Conservation (phyloP, 257 asterid genomes). For the Primulina huaijiensis region DNA sequence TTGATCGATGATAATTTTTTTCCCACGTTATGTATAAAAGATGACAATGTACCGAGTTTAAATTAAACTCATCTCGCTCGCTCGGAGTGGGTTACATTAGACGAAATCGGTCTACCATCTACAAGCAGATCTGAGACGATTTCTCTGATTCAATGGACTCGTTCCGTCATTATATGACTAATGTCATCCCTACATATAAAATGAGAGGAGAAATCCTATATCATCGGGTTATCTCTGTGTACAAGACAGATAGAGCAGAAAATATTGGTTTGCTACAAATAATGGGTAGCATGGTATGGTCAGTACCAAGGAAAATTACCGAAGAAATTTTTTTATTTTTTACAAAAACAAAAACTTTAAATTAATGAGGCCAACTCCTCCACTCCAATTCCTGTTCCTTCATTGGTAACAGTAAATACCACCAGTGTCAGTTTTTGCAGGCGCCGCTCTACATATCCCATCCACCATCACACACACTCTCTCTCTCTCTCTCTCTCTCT, state of each 20-base stretch:
- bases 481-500: slow-evolving; percentile 9
- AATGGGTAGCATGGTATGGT: too few relatives aligned
- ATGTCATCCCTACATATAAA: too few relatives aligned
- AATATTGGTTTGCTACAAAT: slow-evolving; percentile 14
- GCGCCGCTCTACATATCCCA: slow-evolving; percentile 60
- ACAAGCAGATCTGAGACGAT: too few relatives aligned
- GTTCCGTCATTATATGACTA: too few relatives aligned
- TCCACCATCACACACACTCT: slow-evolving; percentile 12
- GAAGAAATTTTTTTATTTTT: too few relatives aligned
- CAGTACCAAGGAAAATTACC: slow-evolving; percentile 4
- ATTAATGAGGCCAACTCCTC: slow-evolving; percentile 30
- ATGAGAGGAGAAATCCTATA: not conserved
- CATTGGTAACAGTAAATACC: slow-evolving; percentile 60
- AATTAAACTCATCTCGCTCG: too few relatives aligned
- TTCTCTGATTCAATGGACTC: too few relatives aligned
- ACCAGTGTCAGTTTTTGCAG: slow-evolving; percentile 41
- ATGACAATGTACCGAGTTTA: too few relatives aligned
- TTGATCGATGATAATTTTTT: too few relatives aligned
- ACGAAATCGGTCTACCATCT: too few relatives aligned
- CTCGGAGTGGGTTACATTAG: too few relatives aligned
- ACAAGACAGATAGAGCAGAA: not conserved
- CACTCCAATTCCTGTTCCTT: slow-evolving; percentile 29
- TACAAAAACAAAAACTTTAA: slow-evolving; percentile 19
- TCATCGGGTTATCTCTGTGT: not conserved
- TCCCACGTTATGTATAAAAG: too few relatives aligned